Evolutionary conservation across 768 basidiomycete genomes (phyloP), one percentile per base, ranked within the genome.

Genomic region (Jaapia argillacea): DNA sequence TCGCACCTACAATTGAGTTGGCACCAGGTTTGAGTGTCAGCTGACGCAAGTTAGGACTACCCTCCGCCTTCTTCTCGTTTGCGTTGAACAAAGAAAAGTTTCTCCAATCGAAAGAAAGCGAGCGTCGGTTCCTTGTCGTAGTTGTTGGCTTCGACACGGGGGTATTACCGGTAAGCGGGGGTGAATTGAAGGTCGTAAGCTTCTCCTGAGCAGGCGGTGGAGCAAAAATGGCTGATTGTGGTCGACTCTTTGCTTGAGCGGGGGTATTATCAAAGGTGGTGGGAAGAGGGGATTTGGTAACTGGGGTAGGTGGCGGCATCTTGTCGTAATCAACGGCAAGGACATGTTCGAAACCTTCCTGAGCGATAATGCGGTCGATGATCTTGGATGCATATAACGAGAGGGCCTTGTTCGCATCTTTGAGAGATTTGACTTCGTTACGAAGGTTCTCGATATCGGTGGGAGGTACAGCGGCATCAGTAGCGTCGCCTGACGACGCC

Each of bases 331-430:
- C 93, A 36, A 77, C 81, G n/a, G 93, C 87, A 26, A 97, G 77
- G 43, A 98, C 86, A 54, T 94, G 90, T 61, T 98, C 94, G 64
- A 94, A 97, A 20, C 92, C 92, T 62, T 96, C 93, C 61, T 93
- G 85, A 1, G 85, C 76, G 53, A 97, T 94, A 57, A 98, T 96
- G 36, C 93, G 79, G 67, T 98, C 94, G 55, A 98, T 87, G 51
- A 98, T 98, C 71, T 97, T 98, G 37, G 89, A 91, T 3, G 93
- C 91, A 56, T 98, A 98, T 31, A 97, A 65, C 14, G 90, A 90
- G 10, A 98, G 68, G 1, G 93, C 93, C 60, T 94, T 94, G 69
- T 96, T 97, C 36, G 90, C 90, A 58, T 96, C 93, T 59, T 85
- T 87, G 61, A 98, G 76, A 24, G 80, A 81, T 61, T 94, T 94